These are phyloP conservation scores for Carex myosuroides DNA, from an alignment of 176 grass and related monocot species.

Conservation along the genomic window DNA sequence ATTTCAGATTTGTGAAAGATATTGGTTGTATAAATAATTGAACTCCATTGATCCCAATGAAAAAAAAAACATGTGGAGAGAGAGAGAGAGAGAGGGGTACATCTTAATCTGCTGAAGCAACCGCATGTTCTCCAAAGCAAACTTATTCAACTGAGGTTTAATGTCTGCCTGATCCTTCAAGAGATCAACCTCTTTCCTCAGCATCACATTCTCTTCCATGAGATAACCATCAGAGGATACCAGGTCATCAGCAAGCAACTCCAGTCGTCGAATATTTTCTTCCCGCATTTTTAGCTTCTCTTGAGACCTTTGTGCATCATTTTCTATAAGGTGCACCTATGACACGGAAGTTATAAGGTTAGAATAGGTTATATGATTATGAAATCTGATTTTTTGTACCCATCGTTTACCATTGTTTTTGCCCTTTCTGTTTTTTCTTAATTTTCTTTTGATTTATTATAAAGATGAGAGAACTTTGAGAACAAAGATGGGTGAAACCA, in stretches of 20 bases:
- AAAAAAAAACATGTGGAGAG: background rate
- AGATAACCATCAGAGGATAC: constrained; percentile 46
- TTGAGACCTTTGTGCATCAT: constrained; percentile 43
- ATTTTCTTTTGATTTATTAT: background rate
- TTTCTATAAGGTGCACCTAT: constrained; percentile 64
- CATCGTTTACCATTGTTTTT: background rate
- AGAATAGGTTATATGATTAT: background rate
- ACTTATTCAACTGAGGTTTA: constrained; percentile 61
- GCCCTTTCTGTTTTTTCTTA: background rate
- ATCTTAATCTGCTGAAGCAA: constrained; percentile 65
- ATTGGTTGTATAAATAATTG: constrained; percentile 6
- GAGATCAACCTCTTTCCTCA: constrained; percentile 50
- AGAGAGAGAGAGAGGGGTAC: constrained; percentile 33
- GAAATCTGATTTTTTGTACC: background rate
- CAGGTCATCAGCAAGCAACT: constrained; percentile 41
- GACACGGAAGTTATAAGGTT: constrained; percentile 10
- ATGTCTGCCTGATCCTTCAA: constrained; percentile 49
- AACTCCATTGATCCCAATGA: constrained; percentile 6
- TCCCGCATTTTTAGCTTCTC: constrained; percentile 40
- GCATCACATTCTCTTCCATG: constrained; percentile 56
- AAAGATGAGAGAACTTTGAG: background rate
- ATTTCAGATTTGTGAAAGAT: constrained; percentile 26
- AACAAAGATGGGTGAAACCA: background rate
- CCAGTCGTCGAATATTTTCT: constrained; percentile 43
- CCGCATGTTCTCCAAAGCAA: constrained; percentile 83